Conservation (phyloP, 495 filamentous ascomycete genomes). For the Penicillium arizonense region DNA sequence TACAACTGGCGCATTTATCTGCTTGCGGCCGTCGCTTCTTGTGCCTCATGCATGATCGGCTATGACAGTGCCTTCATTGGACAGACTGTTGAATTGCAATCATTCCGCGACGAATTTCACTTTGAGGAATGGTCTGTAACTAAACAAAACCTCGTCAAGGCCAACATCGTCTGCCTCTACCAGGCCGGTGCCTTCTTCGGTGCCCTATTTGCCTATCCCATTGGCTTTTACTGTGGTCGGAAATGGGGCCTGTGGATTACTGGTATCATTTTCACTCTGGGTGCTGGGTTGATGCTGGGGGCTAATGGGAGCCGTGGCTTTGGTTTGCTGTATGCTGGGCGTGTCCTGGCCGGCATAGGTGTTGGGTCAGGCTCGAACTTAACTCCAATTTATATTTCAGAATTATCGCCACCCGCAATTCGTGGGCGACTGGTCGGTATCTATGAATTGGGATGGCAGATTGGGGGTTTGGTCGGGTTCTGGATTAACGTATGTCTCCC, state of each 20-base stretch:
- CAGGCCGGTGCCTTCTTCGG: slow-evolving; percentile 45
- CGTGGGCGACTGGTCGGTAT: slow-evolving; percentile 70
- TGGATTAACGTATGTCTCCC: slow-evolving; percentile 50
- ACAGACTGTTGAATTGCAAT: slow-evolving; percentile 54
- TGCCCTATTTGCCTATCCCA: slow-evolving; percentile 26
- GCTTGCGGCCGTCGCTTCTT: slow-evolving; percentile 47
- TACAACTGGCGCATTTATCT: slow-evolving; percentile 69
- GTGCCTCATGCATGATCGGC: slow-evolving; percentile 52
- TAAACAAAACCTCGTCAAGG: slow-evolving; percentile 14
- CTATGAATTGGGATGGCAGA: slow-evolving; percentile 64
- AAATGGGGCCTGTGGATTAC: slow-evolving; percentile 47
- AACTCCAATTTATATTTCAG: slow-evolving; percentile 71
- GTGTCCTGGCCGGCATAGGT: slow-evolving; percentile 63
- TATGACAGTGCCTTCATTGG: slow-evolving; percentile 64
- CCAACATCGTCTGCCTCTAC: slow-evolving; percentile 11
- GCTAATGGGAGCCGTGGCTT: slow-evolving; percentile 43
- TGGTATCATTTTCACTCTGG: slow-evolving; percentile 51
- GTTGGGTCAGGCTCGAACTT: slow-evolving; percentile 70
- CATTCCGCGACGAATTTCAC: slow-evolving; percentile 52
- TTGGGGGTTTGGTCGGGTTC: slow-evolving; percentile 62
- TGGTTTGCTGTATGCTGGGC: slow-evolving; percentile 57
- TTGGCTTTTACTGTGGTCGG: slow-evolving; percentile 48
- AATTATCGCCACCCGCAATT: slow-evolving; percentile 70
- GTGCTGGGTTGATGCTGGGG: slow-evolving; percentile 45
- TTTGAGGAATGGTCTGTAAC: slow-evolving; percentile 18